A percentile compares a stretch with the other conserved stretches of the same genome.
These are phyloP conservation scores for Alternaria atra DNA, from an alignment of 2,329 filamentous ascomycete genomes.

Conservation along the genomic window DNA sequence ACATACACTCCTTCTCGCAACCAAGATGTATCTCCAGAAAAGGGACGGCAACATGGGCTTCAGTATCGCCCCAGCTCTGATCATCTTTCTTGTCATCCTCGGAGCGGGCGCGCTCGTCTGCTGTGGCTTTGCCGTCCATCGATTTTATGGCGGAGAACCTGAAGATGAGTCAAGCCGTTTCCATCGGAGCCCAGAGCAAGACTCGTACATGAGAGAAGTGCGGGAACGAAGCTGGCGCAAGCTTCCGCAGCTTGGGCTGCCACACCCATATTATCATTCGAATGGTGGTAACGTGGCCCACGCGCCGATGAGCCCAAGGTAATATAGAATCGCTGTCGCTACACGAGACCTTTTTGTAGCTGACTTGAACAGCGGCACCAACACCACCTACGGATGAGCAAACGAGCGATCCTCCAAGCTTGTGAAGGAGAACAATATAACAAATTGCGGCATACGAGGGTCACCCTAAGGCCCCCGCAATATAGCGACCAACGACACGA, in stretches of 20 bases:
- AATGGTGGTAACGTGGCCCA: conserved; percentile 13
- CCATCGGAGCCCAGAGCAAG: conserved; percentile 34
- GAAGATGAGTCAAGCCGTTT: conserved; percentile 11
- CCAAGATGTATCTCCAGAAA: conserved; percentile 27
- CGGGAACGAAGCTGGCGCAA: conserved; percentile 35
- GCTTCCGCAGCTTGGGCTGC: conserved; percentile 15
- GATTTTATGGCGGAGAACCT: conserved; percentile 25
- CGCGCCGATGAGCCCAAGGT: conserved; percentile 26
- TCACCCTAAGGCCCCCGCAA: neutral
- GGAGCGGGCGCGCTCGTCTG: conserved; percentile 32
- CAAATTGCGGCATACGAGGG: neutral
- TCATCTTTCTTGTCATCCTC: conserved; percentile 44
- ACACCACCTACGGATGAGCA: conserved; percentile 24
- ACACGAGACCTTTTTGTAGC: neutral
- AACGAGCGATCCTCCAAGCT: neutral
- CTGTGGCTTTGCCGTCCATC: conserved; percentile 32
- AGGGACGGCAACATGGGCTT: conserved; percentile 40
- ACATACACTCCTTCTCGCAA: neutral
- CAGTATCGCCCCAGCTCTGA: conserved; percentile 33
- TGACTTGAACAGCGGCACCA: conserved; percentile 22
- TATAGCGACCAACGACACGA: neutral
- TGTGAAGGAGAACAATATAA: neutral
- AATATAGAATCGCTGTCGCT: neutral
- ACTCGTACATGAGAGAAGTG: conserved; percentile 48
- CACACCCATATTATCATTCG: conserved; percentile 4